Evolutionary conservation across 306 rosid species (phyloP).

Genomic region (Mucuna pruriens): DNA sequence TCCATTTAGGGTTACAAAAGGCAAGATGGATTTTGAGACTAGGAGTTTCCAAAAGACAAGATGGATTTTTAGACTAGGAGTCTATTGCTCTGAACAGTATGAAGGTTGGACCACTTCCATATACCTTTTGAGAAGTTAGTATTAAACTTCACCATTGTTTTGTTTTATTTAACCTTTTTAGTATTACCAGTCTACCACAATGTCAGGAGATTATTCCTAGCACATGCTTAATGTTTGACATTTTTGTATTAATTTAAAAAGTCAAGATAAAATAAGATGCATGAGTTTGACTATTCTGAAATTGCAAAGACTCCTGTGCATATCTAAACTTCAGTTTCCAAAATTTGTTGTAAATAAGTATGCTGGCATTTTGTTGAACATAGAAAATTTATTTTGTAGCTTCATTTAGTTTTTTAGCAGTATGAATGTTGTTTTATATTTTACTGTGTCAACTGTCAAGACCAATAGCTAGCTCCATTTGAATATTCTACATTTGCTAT

Average conservation of each 20-base stretch:
- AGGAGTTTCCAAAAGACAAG: not conserved
- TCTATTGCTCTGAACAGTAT: not conserved
- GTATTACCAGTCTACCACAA: not conserved
- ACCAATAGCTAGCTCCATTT: not conserved
- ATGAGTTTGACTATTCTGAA: constrained; percentile 10
- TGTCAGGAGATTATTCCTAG: not conserved
- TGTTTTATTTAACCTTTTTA: not conserved
- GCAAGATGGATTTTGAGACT: not conserved
- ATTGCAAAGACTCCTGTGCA: not conserved
- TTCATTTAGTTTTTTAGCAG: constrained; percentile 1
- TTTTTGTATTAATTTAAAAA: not conserved
- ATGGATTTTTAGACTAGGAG: not conserved
- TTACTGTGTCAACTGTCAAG: not conserved
- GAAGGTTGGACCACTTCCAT: not conserved
- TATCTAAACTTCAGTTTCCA: not conserved
- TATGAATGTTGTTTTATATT: constrained; percentile 5
- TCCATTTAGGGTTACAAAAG: not conserved
- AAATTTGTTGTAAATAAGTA: not conserved
- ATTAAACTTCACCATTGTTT: not conserved
- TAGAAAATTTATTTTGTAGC: not conserved
- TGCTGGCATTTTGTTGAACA: not conserved
- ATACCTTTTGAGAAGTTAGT: not conserved
- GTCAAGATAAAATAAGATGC: not conserved
- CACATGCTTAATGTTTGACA: not conserved
- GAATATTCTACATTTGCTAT: constrained; percentile 21